Evolutionary conservation across 2,329 filamentous ascomycete species (phyloP), one percentile per base, ranked within the genome.

Genomic region (Lachnellula willkommii): DNA sequence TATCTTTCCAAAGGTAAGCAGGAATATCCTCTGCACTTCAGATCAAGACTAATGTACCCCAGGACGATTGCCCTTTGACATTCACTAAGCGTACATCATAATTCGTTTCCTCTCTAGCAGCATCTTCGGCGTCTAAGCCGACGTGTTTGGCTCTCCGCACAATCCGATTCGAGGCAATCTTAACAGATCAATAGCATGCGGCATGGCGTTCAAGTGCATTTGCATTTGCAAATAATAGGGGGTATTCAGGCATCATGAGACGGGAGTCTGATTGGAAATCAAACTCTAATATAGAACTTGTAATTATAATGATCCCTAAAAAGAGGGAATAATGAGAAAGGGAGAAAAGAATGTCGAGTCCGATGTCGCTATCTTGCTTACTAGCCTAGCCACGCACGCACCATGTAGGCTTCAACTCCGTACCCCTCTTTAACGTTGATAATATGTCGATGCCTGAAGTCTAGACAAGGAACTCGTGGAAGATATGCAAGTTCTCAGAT

Each of bases 1-100:
- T 28, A 95, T 99, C 66, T 99, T 99, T 81, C 94, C 94, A 55
- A 88, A 88, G 88, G 92, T 95, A 75, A 73, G 85, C 48, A 24
- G 37, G 14, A 24, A 37, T 76, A 54, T 43, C 54, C 4, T 37
- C 20, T 24, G 52, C 9, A n/a, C 9, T 57, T 7, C 12, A 53
- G 47, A 60, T 63, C 49, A 64, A 54, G 24, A 40, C 54, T 60
- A 42, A 58, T 48, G 54, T 57, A 64, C 65, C 60, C 69, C 62
- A 93, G 89, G 90, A 95, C 70, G 87, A 94, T 70, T 94, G 89
- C 75, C 85, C 88, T 54, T 80, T 94, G 66, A 86, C 85, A 2
- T 92, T 94, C 70, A 79, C 65, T 3, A 56, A 55, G 28, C 58
- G 67, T 49, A 47, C 60, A 17, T 46, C 51, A 56, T 40, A 15